These are phyloP conservation scores for Xanthoceras sorbifolium DNA, from an alignment of 345 rosid genomes.

Conservation along the genomic window DNA sequence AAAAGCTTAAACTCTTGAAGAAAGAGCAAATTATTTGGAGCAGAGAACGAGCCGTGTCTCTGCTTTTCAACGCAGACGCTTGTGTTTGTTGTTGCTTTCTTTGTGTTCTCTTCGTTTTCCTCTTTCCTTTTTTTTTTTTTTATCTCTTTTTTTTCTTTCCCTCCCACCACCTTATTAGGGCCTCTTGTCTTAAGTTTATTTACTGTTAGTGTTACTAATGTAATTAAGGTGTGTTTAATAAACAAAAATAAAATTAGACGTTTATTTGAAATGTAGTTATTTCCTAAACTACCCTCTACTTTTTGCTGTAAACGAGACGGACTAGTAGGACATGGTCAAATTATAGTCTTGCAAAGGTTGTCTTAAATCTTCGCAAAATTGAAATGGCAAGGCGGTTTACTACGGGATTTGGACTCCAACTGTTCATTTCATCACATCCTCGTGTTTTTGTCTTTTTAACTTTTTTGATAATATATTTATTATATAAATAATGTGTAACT, in stretches of 20 bases:
- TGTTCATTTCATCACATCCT: constrained; percentile 2
- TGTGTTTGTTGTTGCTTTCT: neutral
- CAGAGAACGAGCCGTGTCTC: constrained; percentile 43
- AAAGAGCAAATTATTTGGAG: constrained; percentile 32
- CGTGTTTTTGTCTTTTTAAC: neutral
- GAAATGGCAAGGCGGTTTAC: constrained; percentile 15
- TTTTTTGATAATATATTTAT: too few relatives aligned
- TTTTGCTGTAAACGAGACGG: neutral
- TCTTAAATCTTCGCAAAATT: constrained; percentile 24
- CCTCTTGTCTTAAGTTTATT: constrained; percentile 16
- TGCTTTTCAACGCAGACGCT: constrained; percentile 17
- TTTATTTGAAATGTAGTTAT: neutral
- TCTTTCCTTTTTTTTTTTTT: constrained; percentile 15
- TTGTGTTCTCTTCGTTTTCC: neutral
- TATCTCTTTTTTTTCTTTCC: constrained; percentile 11
- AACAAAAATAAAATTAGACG: constrained; percentile 21
- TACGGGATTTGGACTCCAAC: neutral
- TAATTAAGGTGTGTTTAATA: constrained; percentile 24
- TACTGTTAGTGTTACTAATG: neutral
- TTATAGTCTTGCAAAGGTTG: constrained; percentile 26
- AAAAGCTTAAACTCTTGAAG: constrained; percentile 51
- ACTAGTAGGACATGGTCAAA: constrained; percentile 18
- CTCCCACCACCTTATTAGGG: constrained; percentile 15
- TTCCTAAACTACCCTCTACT: constrained; percentile 34
- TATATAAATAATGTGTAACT: too few relatives aligned